Evolutionary conservation across 148 eudicot genomes (phyloP), one percentile per base, ranked within the genome.

Genomic region (Linanthus parryae): DNA sequence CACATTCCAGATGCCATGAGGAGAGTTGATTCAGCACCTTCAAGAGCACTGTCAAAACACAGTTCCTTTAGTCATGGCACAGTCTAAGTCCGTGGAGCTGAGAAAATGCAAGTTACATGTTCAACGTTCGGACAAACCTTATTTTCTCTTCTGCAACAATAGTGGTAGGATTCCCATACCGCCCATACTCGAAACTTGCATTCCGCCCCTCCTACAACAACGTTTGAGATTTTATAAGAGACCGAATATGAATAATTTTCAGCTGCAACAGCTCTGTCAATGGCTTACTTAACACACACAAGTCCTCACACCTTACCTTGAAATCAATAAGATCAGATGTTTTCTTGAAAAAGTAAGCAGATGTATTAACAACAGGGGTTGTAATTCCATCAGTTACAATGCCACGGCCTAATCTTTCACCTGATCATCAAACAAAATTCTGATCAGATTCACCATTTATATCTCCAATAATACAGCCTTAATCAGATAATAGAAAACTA

Each of bases 1-100:
- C 90, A 84, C 97, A 88, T 88, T 64, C 97, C 97, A 54, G 94
- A 88, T 41, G 97, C 94, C 68, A 73, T 18, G 54, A 88, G 29
- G 45, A 84, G 40, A 30, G 97, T 88, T 50, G 97, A 79, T 75
- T 88, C 94, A 57, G 97, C 94, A 30, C 89, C 94, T 72, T 88
- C 97, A 54, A 88, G 97, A 13, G 94, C 94, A 76, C 96, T 84
- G 76, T 54, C 18, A 1, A 44, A 50, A 59, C 21, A 13, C 3
- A 43, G 28, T n/a, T n/a, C n/a, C n/a, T n/a, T n/a, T n/a, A n/a
- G n/a, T n/a, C n/a, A n/a, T n/a, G n/a, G n/a, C n/a, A n/a, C n/a
- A n/a, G n/a, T n/a, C n/a, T n/a, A n/a, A n/a, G n/a, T n/a, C n/a
- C n/a, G n/a, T n/a, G n/a, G n/a, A n/a, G n/a, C n/a, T n/a, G n/a